Evolutionary conservation across 2,329 filamentous ascomycete genomes (phyloP).

Genomic region (Trichoderma endophyticum): DNA sequence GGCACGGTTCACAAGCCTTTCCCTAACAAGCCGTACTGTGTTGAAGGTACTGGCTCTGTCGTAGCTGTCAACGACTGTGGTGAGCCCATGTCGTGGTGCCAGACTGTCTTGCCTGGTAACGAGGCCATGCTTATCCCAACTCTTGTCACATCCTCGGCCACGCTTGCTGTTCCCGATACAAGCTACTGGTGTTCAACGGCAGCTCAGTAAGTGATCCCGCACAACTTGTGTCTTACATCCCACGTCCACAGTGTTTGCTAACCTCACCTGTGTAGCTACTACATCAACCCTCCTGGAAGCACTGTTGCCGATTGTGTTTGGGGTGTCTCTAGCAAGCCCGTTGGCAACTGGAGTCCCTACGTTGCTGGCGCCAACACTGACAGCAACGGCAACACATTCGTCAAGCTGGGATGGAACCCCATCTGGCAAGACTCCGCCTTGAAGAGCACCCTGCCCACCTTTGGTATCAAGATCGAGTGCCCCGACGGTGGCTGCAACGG

Average conservation of each 20-base stretch:
- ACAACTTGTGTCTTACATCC: background rate
- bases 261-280: conserved; percentile 52
- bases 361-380: conserved; percentile 74
- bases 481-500: conserved; percentile 64
- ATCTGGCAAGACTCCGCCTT: conserved; percentile 61
- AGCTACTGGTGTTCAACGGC: conserved; percentile 70
- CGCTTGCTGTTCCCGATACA: conserved; percentile 66
- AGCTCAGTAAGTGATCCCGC: conserved; percentile 59
- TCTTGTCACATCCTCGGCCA: conserved; percentile 53
- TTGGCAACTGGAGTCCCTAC: conserved; percentile 76
- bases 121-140: conserved; percentile 82
- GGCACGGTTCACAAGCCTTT: conserved; percentile 70
- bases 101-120: conserved; percentile 74
- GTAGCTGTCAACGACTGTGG: conserved; percentile 64
- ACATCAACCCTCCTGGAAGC: conserved; percentile 73
- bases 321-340: conserved; percentile 59
- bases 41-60: conserved; percentile 63
- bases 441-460: conserved; percentile 57
- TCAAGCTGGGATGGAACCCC: conserved; percentile 77
- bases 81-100: conserved; percentile 66
- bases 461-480: conserved; percentile 69
- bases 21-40: conserved; percentile 63
- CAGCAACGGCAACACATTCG: conserved; percentile 60
- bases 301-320: conserved; percentile 65
- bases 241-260: background rate